These are phyloP conservation scores for Diaporthe australafricana DNA, from an alignment of 2,329 filamentous ascomycete genomes.

Conservation along the genomic window DNA sequence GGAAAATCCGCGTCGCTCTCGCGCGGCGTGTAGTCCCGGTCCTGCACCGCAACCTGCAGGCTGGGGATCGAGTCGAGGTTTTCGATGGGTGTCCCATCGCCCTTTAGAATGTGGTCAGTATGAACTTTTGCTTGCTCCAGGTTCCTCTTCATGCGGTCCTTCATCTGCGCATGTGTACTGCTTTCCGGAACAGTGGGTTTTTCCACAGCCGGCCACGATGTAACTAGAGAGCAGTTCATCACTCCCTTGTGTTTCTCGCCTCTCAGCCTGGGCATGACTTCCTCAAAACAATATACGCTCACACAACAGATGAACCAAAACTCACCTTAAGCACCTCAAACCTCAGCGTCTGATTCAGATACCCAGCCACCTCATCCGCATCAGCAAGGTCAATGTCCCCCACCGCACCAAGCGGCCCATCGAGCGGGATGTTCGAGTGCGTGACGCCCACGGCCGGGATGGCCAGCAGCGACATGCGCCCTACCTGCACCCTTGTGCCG, in stretches of 20 bases:
- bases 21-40: slow-evolving; percentile 40
- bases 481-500: slow-evolving; percentile 40
- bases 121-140: background rate
- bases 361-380: slow-evolving; percentile 30
- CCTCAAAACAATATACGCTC: too few relatives aligned
- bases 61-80: slow-evolving; percentile 45
- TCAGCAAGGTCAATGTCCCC: slow-evolving; percentile 22
- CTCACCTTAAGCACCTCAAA: slow-evolving; percentile 43
- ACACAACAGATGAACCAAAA: background rate
- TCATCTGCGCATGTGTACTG: too few relatives aligned
- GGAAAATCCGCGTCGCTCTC: slow-evolving; percentile 41
- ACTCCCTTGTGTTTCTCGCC: too few relatives aligned
- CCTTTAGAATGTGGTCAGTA: slow-evolving; percentile 39
- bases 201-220: background rate
- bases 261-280: too few relatives aligned
- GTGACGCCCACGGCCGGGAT: slow-evolving; percentile 51
- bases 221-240: too few relatives aligned
- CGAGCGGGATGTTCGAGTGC: slow-evolving; percentile 48
- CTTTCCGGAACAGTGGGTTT: too few relatives aligned
- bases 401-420: slow-evolving; percentile 39
- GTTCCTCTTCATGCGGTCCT: background rate
- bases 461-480: slow-evolving; percentile 49
- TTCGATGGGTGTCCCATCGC: slow-evolving; percentile 47
- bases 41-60: slow-evolving; percentile 51
- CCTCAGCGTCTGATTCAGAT: slow-evolving; percentile 38